phyloP scores from a whole-genome alignment of 768 basidiomycete species.

The Russula earlei region DNA sequence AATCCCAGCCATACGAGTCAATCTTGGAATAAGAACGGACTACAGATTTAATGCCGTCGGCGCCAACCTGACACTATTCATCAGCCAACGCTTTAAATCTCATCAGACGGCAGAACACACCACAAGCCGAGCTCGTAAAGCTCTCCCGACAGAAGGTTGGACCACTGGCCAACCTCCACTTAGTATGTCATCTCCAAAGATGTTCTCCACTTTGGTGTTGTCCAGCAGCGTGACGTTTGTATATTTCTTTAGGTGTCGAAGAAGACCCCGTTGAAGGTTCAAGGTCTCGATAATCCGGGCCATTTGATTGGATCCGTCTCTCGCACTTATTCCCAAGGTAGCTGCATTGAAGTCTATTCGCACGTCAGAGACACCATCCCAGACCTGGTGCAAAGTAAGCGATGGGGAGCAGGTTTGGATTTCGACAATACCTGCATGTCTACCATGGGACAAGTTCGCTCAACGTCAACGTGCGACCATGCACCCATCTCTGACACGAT shows the following conservation, averaged over 20 bases:
- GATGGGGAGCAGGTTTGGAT: slow-evolving; percentile 2
- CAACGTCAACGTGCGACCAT: slow-evolving; percentile 68
- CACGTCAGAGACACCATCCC: slow-evolving; percentile 85
- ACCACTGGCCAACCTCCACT: slow-evolving; percentile 75
- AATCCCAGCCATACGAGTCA: slow-evolving; percentile 83
- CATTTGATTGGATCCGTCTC: slow-evolving; percentile 40
- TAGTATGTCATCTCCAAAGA: slow-evolving; percentile 39
- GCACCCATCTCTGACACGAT: slow-evolving; percentile 56
- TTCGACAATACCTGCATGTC: slow-evolving; percentile 68
- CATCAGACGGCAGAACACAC: slow-evolving; percentile 34
- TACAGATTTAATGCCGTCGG: slow-evolving; percentile 92
- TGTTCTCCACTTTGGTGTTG: slow-evolving; percentile 63
- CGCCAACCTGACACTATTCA: slow-evolving; percentile 59
- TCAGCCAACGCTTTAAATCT: neutral
- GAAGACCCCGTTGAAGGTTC: slow-evolving; percentile 81
- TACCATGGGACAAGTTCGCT: slow-evolving; percentile 62
- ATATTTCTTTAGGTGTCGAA: slow-evolving; percentile 48
- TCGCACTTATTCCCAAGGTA: slow-evolving; percentile 30
- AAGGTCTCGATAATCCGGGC: slow-evolving; percentile 85
- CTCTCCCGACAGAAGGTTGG: slow-evolving; percentile 56
- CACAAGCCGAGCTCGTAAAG: slow-evolving; percentile 63
- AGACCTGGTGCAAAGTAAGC: slow-evolving; percentile 44
- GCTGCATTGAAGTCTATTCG: slow-evolving; percentile 61
- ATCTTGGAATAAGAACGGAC: slow-evolving; percentile 83
- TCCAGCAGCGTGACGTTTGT: slow-evolving; percentile 57